Conservation (phyloP, 208 protist species). For the Trypanosomatidae sp. region DNA sequence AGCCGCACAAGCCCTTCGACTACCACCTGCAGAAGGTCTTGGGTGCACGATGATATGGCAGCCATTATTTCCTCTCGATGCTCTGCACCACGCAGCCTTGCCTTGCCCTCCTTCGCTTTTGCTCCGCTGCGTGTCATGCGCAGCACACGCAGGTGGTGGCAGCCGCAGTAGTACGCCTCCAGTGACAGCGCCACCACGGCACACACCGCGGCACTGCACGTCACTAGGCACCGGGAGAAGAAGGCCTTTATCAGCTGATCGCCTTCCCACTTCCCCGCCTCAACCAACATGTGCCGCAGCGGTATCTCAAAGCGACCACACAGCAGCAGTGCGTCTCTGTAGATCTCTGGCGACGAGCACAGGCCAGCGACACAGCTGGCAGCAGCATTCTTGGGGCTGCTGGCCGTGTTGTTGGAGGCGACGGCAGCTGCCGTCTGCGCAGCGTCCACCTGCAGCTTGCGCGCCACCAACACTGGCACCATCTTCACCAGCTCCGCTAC, state of each 20-base stretch:
- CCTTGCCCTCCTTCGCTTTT: slow-evolving; percentile 13
- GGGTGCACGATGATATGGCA: slow-evolving; percentile 28
- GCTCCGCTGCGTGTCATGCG: slow-evolving; percentile 10
- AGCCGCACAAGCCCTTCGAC: slow-evolving; percentile 75
- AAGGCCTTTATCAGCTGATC: slow-evolving; percentile 12
- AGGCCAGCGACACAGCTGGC: background rate
- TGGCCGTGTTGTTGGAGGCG: background rate
- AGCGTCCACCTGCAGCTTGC: slow-evolving; percentile 7
- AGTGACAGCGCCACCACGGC: slow-evolving; percentile 61
- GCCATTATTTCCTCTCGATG: slow-evolving; percentile 16
- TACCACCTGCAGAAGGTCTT: slow-evolving; percentile 71
- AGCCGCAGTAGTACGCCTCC: slow-evolving; percentile 32
- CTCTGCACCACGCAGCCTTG: background rate
- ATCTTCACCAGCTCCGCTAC: slow-evolving; percentile 40
- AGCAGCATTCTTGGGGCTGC: background rate
- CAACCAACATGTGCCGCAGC: slow-evolving; percentile 38
- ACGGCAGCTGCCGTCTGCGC: background rate
- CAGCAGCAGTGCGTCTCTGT: slow-evolving; percentile 56
- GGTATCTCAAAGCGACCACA: slow-evolving; percentile 64
- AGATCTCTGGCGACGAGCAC: slow-evolving; percentile 21
- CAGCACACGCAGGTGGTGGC: slow-evolving; percentile 25
- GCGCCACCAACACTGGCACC: slow-evolving; percentile 52
- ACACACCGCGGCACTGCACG: slow-evolving; percentile 64
- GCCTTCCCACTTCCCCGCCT: slow-evolving; percentile 7
- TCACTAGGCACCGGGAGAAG: slow-evolving; percentile 54